Conservation (phyloP, 192 early-diverging fungal species). For the Entomortierella beljakovae region DNA sequence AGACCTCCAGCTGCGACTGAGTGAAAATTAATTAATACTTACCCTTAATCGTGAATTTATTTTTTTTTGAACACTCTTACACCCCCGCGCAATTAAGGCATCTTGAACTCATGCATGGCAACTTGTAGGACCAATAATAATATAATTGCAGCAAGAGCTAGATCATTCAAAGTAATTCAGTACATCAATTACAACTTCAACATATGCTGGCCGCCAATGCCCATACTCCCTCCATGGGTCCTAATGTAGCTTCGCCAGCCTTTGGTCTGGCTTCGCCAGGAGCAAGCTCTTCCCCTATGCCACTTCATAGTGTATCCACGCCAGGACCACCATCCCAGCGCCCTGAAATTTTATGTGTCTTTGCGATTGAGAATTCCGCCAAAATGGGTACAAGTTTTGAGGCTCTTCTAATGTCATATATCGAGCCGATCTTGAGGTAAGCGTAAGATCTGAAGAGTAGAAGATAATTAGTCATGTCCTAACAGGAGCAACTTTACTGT, state of each 20-base stretch:
- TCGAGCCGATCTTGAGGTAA: conserved; percentile 67
- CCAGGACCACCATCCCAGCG: conserved; percentile 52
- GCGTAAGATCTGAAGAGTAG: neutral
- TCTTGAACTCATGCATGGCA: too few relatives aligned
- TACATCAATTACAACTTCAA: conserved; percentile 1
- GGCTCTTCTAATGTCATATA: conserved; percentile 59
- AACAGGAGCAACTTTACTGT: neutral
- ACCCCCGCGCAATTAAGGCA: too few relatives aligned
- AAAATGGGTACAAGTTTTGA: conserved; percentile 59
- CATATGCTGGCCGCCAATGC: conserved; percentile 41
- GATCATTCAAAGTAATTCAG: too few relatives aligned
- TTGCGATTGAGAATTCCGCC: conserved; percentile 68
- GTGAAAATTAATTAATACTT: too few relatives aligned
- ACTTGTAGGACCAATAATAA: too few relatives aligned
- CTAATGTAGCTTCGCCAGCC: conserved; percentile 36
- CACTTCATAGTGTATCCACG: conserved; percentile 43
- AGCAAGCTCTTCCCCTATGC: conserved; percentile 46
- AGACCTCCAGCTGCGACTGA: too few relatives aligned
- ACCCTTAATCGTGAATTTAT: too few relatives aligned
- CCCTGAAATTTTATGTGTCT: conserved; percentile 64
- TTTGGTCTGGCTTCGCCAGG: conserved; percentile 41
- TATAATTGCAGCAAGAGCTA: too few relatives aligned
- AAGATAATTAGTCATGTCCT: neutral
- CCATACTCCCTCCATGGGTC: conserved; percentile 32
- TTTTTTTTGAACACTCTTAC: too few relatives aligned